phyloP scores from a whole-genome alignment of 805 yeast genomes.

The Lachancea dasiensis region DNA sequence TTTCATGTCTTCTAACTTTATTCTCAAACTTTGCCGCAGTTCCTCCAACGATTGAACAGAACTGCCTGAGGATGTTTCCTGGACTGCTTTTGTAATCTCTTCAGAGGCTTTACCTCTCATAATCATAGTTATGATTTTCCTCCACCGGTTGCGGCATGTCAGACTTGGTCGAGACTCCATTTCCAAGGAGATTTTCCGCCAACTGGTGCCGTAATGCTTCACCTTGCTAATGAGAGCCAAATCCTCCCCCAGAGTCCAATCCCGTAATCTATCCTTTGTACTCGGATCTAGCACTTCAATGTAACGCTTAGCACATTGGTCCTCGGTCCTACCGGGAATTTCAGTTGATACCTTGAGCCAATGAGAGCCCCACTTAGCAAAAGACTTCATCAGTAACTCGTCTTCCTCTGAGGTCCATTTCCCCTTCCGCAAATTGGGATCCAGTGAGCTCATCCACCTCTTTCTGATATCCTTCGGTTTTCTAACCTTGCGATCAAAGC shows the following conservation, averaged over 20 bases:
- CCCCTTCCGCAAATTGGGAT: conserved; percentile 77
- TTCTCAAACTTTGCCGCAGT: conserved; percentile 6
- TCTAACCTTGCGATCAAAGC: conserved; percentile 43
- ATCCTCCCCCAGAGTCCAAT: conserved; percentile 80
- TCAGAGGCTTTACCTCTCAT: conserved; percentile 58
- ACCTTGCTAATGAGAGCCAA: conserved; percentile 60
- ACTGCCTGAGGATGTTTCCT: conserved; percentile 5
- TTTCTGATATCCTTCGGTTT: conserved; percentile 80
- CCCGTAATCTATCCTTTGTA: conserved; percentile 67
- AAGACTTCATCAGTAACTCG: conserved; percentile 54
- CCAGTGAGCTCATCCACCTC: conserved; percentile 80
- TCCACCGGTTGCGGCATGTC: conserved; percentile 90
- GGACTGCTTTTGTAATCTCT: conserved; percentile 50
- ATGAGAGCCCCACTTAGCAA: conserved; percentile 61
- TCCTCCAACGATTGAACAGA: conserved; percentile 8
- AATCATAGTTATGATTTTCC: conserved; percentile 73
- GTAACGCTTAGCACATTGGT: conserved; percentile 90
- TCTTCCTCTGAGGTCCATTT: conserved; percentile 86
- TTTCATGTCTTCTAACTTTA: conserved; percentile 7
- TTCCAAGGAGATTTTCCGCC: conserved; percentile 73
- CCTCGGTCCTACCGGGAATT: conserved; percentile 84
- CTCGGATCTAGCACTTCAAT: conserved; percentile 81
- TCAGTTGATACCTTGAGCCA: conserved; percentile 81
- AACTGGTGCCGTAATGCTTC: conserved; percentile 71
- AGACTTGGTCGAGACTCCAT: conserved; percentile 79